phyloP scores from a whole-genome alignment of 1,139 yeast genomes.

The Lodderomyces theae region DNA sequence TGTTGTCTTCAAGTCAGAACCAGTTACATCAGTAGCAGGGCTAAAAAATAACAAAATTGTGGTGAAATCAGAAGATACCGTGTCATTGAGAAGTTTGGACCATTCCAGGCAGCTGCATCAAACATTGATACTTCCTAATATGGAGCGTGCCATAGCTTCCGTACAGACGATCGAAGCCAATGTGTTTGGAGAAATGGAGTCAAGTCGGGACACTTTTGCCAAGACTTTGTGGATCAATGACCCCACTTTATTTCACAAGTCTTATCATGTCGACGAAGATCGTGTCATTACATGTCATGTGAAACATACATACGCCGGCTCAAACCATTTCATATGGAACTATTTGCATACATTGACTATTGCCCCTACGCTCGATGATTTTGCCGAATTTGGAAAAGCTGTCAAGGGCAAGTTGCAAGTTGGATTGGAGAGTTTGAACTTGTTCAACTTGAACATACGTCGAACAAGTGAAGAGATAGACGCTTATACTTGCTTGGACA shows the following conservation, averaged over 20 bases:
- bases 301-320: constrained; percentile 63
- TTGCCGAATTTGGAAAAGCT: constrained; percentile 62
- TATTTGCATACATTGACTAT: constrained; percentile 54
- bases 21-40: constrained; percentile 19
- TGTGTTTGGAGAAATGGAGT: constrained; percentile 59
- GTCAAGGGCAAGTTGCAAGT: constrained; percentile 5
- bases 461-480: constrained; percentile 39
- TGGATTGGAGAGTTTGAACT: neutral
- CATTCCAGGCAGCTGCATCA: constrained; percentile 15
- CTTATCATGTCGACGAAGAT: constrained; percentile 31
- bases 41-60: constrained; percentile 2
- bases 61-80: constrained; percentile 15
- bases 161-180: constrained; percentile 57
- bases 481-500: constrained; percentile 53
- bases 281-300: constrained; percentile 38
- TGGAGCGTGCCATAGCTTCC: constrained; percentile 44
- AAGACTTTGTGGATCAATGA: constrained; percentile 9
- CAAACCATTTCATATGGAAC: constrained; percentile 59
- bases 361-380: constrained; percentile 57
- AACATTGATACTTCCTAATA: constrained; percentile 33
- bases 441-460: constrained; percentile 21
- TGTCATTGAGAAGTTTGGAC: constrained; percentile 18
- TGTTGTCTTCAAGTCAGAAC: constrained; percentile 48
- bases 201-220: constrained; percentile 20
- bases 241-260: constrained; percentile 23